A percentile compares a stretch with the other conserved stretches of the same genome.
Conservation (phyloP, 208 protist species). For the Crithidia fasciculata region DNA sequence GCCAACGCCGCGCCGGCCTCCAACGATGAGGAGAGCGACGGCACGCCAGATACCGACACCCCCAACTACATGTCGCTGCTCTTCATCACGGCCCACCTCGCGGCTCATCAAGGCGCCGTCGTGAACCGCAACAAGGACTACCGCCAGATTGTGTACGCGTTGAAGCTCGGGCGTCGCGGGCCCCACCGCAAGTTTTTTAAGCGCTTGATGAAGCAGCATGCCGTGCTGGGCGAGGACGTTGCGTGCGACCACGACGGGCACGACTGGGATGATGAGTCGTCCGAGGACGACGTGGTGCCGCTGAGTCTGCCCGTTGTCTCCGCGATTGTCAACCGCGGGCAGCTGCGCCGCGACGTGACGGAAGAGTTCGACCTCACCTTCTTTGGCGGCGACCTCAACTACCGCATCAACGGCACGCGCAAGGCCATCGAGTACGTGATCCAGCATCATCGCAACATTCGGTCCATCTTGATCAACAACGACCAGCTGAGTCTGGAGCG, state of each 20-base stretch:
- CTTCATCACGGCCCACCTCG: constrained; percentile 92
- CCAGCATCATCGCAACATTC: constrained; percentile 58
- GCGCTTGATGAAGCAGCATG: neutral
- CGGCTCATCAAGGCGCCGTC: constrained; percentile 87
- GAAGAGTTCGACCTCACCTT: constrained; percentile 93
- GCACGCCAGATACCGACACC: constrained; percentile 5
- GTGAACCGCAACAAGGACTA: constrained; percentile 86
- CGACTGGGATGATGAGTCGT: constrained; percentile 10
- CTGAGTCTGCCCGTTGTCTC: constrained; percentile 24
- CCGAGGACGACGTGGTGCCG: constrained; percentile 13
- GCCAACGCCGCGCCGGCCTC: neutral
- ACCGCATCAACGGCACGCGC: constrained; percentile 91
- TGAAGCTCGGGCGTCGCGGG: constrained; percentile 56
- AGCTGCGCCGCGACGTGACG: constrained; percentile 68
- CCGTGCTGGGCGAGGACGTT: constrained; percentile 14
- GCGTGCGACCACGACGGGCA: constrained; percentile 8
- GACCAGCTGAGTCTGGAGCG: constrained; percentile 93
- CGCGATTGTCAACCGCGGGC: neutral
- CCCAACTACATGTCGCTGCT: constrained; percentile 69
- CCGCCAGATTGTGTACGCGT: constrained; percentile 57
- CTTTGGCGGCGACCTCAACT: constrained; percentile 96
- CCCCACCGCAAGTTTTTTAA: constrained; percentile 49
- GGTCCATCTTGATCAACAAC: constrained; percentile 81
- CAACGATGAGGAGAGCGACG: neutral
- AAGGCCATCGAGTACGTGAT: constrained; percentile 84